phyloP scores from a whole-genome alignment of 1,284 basidiomycete genomes.

The Puccinia triticina region DNA sequence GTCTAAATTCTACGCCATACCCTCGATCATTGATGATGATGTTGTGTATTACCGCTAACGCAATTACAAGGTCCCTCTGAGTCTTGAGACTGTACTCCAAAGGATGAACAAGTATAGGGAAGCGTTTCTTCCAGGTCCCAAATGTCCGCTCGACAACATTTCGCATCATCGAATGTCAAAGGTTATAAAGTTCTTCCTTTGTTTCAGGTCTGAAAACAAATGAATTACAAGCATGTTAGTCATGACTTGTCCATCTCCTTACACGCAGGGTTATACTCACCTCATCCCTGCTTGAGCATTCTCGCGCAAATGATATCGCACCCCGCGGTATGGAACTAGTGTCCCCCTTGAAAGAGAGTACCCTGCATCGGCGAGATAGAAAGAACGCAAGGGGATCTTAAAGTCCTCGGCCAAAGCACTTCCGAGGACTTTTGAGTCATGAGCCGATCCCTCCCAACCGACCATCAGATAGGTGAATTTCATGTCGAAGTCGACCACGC shows the following conservation, averaged over 20 bases:
- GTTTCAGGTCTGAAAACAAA: constrained; percentile 40
- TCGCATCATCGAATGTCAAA: constrained; percentile 46
- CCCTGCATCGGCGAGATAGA: no score
- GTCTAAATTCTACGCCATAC: neutral
- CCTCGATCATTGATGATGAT: neutral
- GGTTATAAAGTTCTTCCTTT: constrained; percentile 52
- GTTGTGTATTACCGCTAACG: neutral
- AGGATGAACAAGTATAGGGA: neutral
- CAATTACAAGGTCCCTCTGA: neutral
- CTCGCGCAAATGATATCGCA: constrained; percentile 55
- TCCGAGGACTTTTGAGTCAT: constrained; percentile 59
- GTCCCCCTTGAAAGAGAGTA: constrained; percentile 59
- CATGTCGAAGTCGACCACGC: constrained; percentile 60
- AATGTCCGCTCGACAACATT: constrained; percentile 53
- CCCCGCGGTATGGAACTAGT: constrained; percentile 56
- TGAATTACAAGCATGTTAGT: neutral
- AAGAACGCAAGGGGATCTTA: constrained; percentile 58
- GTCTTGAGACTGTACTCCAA: neutral
- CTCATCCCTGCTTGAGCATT: constrained; percentile 43
- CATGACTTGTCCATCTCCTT: no score
- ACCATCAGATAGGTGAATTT: constrained; percentile 60
- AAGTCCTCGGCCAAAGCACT: constrained; percentile 57
- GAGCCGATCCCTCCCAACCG: constrained; percentile 62
- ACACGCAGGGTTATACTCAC: neutral
- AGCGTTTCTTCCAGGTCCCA: constrained; percentile 50